A percentile compares a stretch with the other conserved stretches of the same genome.
Conservation (phyloP, 352 stramenopile species). For the Phytopythium ostracodes region DNA sequence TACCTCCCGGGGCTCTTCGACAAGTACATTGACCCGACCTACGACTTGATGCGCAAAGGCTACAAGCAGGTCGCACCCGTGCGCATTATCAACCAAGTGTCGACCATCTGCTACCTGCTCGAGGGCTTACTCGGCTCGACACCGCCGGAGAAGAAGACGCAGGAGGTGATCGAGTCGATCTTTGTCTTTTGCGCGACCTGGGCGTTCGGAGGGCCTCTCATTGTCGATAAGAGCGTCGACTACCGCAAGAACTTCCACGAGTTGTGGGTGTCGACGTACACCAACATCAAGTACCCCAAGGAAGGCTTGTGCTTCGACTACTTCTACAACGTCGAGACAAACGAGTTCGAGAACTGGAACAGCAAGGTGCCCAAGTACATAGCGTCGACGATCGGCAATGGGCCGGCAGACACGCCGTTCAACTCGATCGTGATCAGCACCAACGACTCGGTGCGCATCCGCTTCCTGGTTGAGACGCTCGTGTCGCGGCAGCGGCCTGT, state of each 20-base stretch:
- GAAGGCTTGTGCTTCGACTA: constrained; percentile 97
- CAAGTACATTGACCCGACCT: constrained; percentile 94
- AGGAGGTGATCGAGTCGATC: constrained; percentile 92
- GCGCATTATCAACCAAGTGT: constrained; percentile 94
- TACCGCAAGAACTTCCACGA: constrained; percentile 90
- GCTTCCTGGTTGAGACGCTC: constrained; percentile 93
- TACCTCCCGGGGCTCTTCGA: constrained; percentile 94
- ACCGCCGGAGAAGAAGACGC: constrained; percentile 87
- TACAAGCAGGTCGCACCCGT: constrained; percentile 95
- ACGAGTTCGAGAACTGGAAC: constrained; percentile 93
- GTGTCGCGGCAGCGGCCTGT: constrained; percentile 91
- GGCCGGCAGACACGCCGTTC: constrained; percentile 93
- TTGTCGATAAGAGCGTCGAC: constrained; percentile 90
- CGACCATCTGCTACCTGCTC: constrained; percentile 95
- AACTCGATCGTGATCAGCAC: constrained; percentile 96
- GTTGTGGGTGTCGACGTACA: constrained; percentile 76
- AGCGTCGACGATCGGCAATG: constrained; percentile 90
- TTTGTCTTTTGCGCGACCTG: constrained; percentile 97
- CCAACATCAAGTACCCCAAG: constrained; percentile 92
- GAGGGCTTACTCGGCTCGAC: constrained; percentile 90
- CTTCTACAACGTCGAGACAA: constrained; percentile 93
- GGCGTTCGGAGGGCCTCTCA: constrained; percentile 95
- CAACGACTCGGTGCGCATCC: constrained; percentile 94
- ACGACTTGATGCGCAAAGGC: constrained; percentile 91
- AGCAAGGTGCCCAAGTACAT: constrained; percentile 91